Base-by-base conservation (phyloP, 1,284 basidiomycete species). In the Leccinum fallax region DNA sequence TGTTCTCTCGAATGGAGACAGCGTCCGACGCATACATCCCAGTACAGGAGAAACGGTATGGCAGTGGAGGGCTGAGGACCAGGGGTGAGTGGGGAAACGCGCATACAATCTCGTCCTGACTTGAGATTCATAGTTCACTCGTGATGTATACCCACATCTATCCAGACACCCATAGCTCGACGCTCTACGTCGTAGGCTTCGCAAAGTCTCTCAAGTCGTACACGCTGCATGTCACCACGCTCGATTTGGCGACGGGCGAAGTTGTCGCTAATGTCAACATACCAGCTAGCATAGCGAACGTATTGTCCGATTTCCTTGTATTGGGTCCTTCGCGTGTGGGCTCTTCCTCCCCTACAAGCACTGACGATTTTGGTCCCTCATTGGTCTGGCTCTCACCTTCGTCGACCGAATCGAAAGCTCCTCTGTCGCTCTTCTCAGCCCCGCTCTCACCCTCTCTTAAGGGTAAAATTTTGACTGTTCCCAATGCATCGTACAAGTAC, bases 361-460 rank as follows among this genome's bases (percentile, higher is more conserved):
- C 46, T 24, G 63, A 63, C 26, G 38, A 34, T 3, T 64, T 58
- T 53, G 70, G 73, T 11, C 81, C 79, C 19, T 78, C 80, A 13
- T 74, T 88, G 5, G 79, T 85, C 2, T 95, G 93, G 93, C 74
- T 90, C 8, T 90, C 93, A 63, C 75, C 83, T 21, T 61, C 64
- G 5, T 70, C 71, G 5, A 43, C 55, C 9, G 55, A 58, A 7
- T 32, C 60, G 3, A 10, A 61, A 2, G 57, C 71, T 2, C 34
- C 72, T 30, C 4, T 53, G n/a, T 72, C 71, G n/a, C 77, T 92
- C 28, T 81, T 79, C 57, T 82, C 83, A 38, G 75, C 90, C 5
- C 69, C 77, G 0, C 79, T 92, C 7, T 79, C 79, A 0, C 84
- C 87, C 0, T 77, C 80, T n/a, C 79, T 91, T 32, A 79, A 81